These are phyloP conservation scores for Pleurotus pulmonarius DNA, from an alignment of 768 basidiomycete species.

Conservation along the genomic window DNA sequence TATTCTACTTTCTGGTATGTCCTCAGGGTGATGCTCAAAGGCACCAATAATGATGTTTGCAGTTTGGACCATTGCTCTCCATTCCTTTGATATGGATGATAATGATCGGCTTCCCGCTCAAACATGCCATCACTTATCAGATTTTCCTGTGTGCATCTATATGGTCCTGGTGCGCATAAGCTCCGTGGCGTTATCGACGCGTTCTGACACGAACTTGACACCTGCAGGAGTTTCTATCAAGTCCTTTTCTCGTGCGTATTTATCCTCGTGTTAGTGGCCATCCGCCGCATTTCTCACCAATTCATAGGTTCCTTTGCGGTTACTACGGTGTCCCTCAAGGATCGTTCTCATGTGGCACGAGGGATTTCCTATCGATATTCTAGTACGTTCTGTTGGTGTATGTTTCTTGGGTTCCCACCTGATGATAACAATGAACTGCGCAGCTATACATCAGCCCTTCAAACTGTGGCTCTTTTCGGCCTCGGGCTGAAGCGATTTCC, in stretches of 20 bases:
- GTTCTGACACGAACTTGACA: background rate
- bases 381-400: slow-evolving; percentile 32
- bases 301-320: slow-evolving; percentile 9
- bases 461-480: slow-evolving; percentile 52
- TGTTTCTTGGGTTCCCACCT: background rate
- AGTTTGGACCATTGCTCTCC: background rate
- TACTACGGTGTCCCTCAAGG: slow-evolving; percentile 10
- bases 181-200: background rate
- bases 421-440: slow-evolving; percentile 13
- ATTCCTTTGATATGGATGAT: slow-evolving; percentile 3
- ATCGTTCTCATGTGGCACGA: slow-evolving; percentile 31
- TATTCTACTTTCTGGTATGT: slow-evolving; percentile 6
- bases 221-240: slow-evolving; percentile 5
- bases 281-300: background rate
- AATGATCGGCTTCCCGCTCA: background rate
- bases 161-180: slow-evolving; percentile 3
- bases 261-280: background rate
- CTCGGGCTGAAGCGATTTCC: slow-evolving; percentile 41
- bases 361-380: slow-evolving; percentile 40
- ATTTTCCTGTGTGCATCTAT: slow-evolving; percentile 7
- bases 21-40: background rate
- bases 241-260: slow-evolving; percentile 5
- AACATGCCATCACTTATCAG: slow-evolving; percentile 6
- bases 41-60: background rate
- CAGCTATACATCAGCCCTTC: slow-evolving; percentile 22